Evolutionary conservation across 2,329 filamentous ascomycete genomes (phyloP).

Genomic region (Bretziella fagacearum): DNA sequence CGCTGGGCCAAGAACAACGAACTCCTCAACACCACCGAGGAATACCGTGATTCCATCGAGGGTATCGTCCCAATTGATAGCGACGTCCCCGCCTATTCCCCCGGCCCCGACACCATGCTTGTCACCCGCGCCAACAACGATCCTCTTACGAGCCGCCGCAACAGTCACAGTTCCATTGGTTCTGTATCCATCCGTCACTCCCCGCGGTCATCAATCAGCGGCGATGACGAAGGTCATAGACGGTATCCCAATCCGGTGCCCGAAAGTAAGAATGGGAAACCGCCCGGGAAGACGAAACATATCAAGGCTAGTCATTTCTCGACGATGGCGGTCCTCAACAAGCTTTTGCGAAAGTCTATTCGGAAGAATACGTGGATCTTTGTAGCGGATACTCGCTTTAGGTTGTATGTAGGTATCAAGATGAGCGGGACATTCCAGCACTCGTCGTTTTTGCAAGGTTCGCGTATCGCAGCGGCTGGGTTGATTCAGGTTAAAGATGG

Average conservation of each 20-base stretch:
- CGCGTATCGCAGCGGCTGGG: slow-evolving; percentile 66
- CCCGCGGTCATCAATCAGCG: slow-evolving; percentile 19
- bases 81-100: slow-evolving; percentile 35
- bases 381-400: slow-evolving; percentile 69
- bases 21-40: slow-evolving; percentile 56
- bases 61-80: slow-evolving; percentile 51
- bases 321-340: slow-evolving; percentile 58
- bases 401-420: slow-evolving; percentile 81
- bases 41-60: slow-evolving; percentile 63
- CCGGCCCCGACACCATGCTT: slow-evolving; percentile 18
- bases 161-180: slow-evolving; percentile 18
- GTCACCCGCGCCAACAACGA: slow-evolving; percentile 3
- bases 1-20: slow-evolving; percentile 73
- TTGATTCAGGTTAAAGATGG: slow-evolving; percentile 74
- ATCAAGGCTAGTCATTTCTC: slow-evolving; percentile 39
- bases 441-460: slow-evolving; percentile 72
- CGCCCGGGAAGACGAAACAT: slow-evolving; percentile 7
- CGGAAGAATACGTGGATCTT: slow-evolving; percentile 91
- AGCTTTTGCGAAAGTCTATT: slow-evolving; percentile 59
- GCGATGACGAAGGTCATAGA: slow-evolving; percentile 31
- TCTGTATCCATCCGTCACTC: slow-evolving; percentile 21
- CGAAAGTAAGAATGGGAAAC: slow-evolving; percentile 5
- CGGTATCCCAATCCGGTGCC: slow-evolving; percentile 8
- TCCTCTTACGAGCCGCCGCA: slow-evolving; percentile 11
- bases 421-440: slow-evolving; percentile 79